Base-by-base conservation (phyloP, 768 basidiomycete species). In the Amanita inopinata region DNA sequence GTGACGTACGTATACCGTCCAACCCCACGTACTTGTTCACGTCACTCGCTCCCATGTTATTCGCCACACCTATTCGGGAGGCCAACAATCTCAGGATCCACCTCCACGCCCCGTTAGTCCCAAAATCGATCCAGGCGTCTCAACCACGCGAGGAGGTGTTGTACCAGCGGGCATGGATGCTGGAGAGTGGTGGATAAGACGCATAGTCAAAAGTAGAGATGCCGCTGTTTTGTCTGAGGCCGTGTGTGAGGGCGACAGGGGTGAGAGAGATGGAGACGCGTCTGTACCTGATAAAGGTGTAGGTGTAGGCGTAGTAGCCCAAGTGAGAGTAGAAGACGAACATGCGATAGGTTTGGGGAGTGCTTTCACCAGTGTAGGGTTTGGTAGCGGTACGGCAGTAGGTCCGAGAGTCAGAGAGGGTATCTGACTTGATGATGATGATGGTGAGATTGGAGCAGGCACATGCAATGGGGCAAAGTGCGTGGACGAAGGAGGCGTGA, bases 221-320 rank as follows among this genome's bases (percentile, higher is more conserved):
- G 81, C 82, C 0, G 81, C 82, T 0, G 67, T 70, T 60, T 84
- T 78, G 53, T 86, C 83, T 41, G 84, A 83, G 0, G 77, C 73
- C 3, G 76, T 74, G 35, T 64, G 67, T 28, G 39, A 40, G 4
- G 56, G 46, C 12, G 51, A 51, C 9, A 49, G 37, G 6, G 45
- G 39, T 3, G 49, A 40, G n/a, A n/a, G n/a, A 10, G 33, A 17
- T 4, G 42, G 42, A 14, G 41, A 43, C 18, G 23, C 23, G 14
- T 43, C 33, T 17, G 15, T 12, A 23, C 41, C 3, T 14, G 14
- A 22, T 5, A 7, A 18, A 31, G 14, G 20, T 17, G 5, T 10
- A 40, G 28, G 30, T 14, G 32, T 31, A 19, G 11, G 37, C 14
- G 5, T 10, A 11, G 7, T 24, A 20, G 11, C 24, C 25, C 6